Conservation (phyloP, 352 stramenopile species). For the Phytophthora cactorum region DNA sequence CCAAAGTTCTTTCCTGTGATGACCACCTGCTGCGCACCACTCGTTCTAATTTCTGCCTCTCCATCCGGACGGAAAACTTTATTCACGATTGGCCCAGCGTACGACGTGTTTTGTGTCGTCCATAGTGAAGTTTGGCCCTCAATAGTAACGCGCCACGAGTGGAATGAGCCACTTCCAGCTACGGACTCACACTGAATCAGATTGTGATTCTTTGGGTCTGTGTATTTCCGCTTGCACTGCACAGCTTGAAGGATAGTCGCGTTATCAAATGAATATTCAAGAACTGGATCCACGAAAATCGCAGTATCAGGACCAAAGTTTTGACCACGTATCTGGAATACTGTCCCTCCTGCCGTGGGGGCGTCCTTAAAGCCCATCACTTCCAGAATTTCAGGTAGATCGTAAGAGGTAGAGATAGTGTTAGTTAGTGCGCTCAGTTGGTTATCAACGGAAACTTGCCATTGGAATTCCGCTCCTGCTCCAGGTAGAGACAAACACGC, state of each 20-base stretch:
- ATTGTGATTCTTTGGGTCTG: constrained; percentile 42
- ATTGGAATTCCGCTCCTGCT: constrained; percentile 40
- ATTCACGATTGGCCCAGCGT: constrained; percentile 60
- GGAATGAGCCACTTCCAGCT: constrained; percentile 49
- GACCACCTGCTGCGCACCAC: constrained; percentile 55
- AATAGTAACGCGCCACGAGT: constrained; percentile 51
- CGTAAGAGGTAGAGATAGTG: constrained; percentile 37
- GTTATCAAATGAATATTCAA: constrained; percentile 57
- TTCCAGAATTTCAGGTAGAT: constrained; percentile 36
- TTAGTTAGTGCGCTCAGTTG: constrained; percentile 33
- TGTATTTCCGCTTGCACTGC: constrained; percentile 69
- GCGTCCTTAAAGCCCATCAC: constrained; percentile 57
- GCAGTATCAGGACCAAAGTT: constrained; percentile 61
- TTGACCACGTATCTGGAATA: constrained; percentile 53
- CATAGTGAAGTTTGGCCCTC: constrained; percentile 46
- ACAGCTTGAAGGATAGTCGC: constrained; percentile 37
- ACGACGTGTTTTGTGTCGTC: constrained; percentile 49
- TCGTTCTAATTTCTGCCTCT: constrained; percentile 54
- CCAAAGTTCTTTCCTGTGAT: constrained; percentile 74
- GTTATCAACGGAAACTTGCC: constrained; percentile 46
- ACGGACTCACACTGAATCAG: constrained; percentile 60
- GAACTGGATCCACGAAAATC: constrained; percentile 50
- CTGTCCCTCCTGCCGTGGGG: constrained; percentile 45
- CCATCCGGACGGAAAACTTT: constrained; percentile 57
- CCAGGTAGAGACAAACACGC: constrained; percentile 43